These are phyloP conservation scores for Cucurbita argyrosperma DNA, from an alignment of 306 rosid species.

Conservation along the genomic window DNA sequence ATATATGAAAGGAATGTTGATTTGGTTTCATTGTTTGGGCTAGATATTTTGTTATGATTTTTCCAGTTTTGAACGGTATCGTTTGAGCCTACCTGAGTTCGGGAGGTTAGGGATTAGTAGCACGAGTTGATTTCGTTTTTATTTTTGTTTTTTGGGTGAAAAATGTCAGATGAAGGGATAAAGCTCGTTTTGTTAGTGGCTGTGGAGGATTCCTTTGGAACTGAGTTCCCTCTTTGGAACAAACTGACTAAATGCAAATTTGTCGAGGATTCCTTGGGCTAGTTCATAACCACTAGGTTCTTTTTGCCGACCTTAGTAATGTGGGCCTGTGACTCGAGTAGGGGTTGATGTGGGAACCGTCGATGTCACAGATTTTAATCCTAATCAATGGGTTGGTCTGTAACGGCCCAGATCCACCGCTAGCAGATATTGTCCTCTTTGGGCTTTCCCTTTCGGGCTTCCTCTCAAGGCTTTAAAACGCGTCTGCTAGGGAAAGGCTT, in stretches of 20 bases:
- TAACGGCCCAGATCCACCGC: too few relatives aligned
- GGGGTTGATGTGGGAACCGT: too few relatives aligned
- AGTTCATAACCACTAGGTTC: neutral
- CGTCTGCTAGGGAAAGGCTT: too few relatives aligned
- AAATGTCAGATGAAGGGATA: neutral
- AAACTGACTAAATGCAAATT: neutral
- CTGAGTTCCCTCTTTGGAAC: neutral
- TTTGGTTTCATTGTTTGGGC: neutral
- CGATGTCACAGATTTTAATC: too few relatives aligned
- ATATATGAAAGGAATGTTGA: neutral
- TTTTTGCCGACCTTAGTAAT: neutral
- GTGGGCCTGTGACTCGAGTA: too few relatives aligned
- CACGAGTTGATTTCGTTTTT: neutral
- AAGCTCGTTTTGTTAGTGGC: neutral
- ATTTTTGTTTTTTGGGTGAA: neutral
- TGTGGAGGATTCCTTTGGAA: neutral
- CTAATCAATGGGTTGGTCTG: too few relatives aligned
- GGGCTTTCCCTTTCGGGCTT: too few relatives aligned
- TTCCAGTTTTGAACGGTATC: neutral
- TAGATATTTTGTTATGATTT: neutral
- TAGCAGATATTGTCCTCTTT: too few relatives aligned
- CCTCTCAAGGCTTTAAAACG: too few relatives aligned
- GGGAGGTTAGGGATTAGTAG: neutral
- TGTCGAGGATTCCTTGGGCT: neutral
- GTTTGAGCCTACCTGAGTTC: neutral